These are phyloP conservation scores for Verticillium nubilum DNA, from an alignment of 2,329 filamentous ascomycete genomes.

Conservation along the genomic window DNA sequence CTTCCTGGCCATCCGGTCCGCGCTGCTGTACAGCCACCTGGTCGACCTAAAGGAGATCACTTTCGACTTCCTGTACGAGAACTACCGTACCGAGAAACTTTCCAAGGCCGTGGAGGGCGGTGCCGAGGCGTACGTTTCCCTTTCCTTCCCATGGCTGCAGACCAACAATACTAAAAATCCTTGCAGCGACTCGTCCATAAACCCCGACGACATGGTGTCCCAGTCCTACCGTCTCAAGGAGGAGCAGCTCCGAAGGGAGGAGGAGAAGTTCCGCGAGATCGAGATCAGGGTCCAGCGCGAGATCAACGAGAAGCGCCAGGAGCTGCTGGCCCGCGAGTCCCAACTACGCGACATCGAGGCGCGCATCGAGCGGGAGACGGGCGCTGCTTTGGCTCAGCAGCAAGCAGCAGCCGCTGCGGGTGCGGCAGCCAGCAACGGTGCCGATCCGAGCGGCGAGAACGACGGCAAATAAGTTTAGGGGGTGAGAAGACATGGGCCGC, in stretches of 20 bases:
- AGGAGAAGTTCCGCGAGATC: conserved; percentile 99
- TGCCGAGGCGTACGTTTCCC: conserved; percentile 69
- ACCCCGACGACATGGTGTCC: conserved; percentile 92
- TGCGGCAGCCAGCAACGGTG: not conserved
- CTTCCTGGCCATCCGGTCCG: conserved; percentile 94
- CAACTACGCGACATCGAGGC: conserved; percentile 98
- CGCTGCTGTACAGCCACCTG: conserved; percentile 93
- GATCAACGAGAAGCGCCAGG: conserved; percentile 99
- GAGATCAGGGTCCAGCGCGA: conserved; percentile 99
- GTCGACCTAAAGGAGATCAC: conserved; percentile 99
- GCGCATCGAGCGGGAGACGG: conserved; percentile 83
- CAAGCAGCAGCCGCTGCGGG: not conserved
- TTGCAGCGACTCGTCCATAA: conserved; percentile 78
- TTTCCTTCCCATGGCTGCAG: not conserved
- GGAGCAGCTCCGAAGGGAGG: conserved; percentile 96
- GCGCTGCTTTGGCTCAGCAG: not conserved
- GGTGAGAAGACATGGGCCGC: not conserved
- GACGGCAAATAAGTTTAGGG: not conserved
- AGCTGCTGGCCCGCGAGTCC: conserved; percentile 92
- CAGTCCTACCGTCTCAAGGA: conserved; percentile 99
- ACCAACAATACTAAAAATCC: conserved; percentile 16
- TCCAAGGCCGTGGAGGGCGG: conserved; percentile 98
- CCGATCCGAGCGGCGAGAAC: not conserved
- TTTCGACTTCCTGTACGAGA: conserved; percentile 99
- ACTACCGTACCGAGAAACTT: conserved; percentile 99